These are phyloP conservation scores for Eimeria sp. DNA, from an alignment of 169 alveolate species.

Conservation along the genomic window DNA sequence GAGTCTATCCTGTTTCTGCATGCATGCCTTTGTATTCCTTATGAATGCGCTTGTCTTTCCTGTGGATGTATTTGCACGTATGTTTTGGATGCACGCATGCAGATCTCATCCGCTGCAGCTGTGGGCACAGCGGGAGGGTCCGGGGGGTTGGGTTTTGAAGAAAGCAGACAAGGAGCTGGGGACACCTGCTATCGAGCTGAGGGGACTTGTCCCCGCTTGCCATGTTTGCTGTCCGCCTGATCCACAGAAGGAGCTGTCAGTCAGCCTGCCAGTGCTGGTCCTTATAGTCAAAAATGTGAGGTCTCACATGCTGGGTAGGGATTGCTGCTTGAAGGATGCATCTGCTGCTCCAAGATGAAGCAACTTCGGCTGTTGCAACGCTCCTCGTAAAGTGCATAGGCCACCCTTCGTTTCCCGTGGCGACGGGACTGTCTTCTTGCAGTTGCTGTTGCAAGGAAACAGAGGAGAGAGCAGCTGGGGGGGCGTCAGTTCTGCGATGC, in stretches of 20 bases:
- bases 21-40: not conserved
- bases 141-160: conserved; percentile 15
- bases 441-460: not conserved
- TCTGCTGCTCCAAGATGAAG: not conserved
- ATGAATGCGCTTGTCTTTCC: not conserved
- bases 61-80: not conserved
- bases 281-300: conserved; percentile 95
- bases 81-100: not conserved
- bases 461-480: not conserved
- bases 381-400: not conserved
- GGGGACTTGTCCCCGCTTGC: conserved; percentile 90
- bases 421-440: not conserved
- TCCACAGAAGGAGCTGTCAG: conserved; percentile 94
- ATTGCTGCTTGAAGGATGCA: not conserved
- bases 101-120: conserved; percentile 74
- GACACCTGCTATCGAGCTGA: conserved; percentile 43
- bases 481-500: not conserved
- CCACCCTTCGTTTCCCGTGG: not conserved
- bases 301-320: not conserved
- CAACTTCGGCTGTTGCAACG: not conserved
- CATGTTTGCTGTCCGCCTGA: conserved; percentile 94
- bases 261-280: conserved; percentile 96
- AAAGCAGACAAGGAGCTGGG: conserved; percentile 35
- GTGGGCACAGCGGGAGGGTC: conserved; percentile 50
- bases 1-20: not conserved